A percentile compares a stretch with the other conserved stretches of the same genome.
Evolutionary conservation across 1,284 basidiomycete genomes (phyloP).

Genomic region (Puccinia brachypodii): DNA sequence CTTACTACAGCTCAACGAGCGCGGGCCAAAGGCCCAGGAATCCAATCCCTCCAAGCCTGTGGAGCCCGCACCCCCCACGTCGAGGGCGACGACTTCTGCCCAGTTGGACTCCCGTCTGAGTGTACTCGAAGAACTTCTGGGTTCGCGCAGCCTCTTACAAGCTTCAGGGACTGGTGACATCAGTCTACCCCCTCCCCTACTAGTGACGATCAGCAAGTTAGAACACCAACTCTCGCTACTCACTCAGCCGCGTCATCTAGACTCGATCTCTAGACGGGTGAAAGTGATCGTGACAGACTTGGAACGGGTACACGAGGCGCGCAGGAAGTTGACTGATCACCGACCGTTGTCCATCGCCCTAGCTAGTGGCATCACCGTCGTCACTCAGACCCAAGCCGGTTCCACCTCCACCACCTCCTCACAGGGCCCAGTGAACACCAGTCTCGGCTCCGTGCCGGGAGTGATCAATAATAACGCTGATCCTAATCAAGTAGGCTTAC

Average conservation of each 20-base stretch:
- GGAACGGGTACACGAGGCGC: constrained; percentile 71
- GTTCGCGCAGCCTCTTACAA: constrained; percentile 35
- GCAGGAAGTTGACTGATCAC: constrained; percentile 57
- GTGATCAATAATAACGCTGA: constrained; percentile 51
- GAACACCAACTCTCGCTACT: constrained; percentile 82
- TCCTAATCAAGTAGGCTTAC: constrained; percentile 57
- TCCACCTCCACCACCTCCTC: too few species aligned
- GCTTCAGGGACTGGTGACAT: constrained; percentile 42
- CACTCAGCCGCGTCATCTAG: constrained; percentile 92
- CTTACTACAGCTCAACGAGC: constrained; percentile 28
- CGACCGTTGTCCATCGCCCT: constrained; percentile 54
- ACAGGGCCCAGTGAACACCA: constrained; percentile 23
- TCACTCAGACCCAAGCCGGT: constrained; percentile 53
- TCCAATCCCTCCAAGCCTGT: neutral
- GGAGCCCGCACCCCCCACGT: neutral
- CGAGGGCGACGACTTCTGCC: constrained; percentile 10
- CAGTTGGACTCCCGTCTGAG: constrained; percentile 30
- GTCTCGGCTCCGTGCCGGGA: constrained; percentile 53
- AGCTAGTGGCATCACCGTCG: constrained; percentile 58
- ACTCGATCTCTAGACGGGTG: constrained; percentile 89
- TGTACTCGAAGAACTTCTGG: constrained; percentile 39
- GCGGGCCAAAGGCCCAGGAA: neutral
- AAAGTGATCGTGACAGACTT: constrained; percentile 90
- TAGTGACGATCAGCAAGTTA: constrained; percentile 76
- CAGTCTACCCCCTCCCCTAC: constrained; percentile 70